Percentiles rank a stretch among this genome's conserved stretches.
Conservation (phyloP, 805 yeast species). For the Pichia thaimueangensis region DNA sequence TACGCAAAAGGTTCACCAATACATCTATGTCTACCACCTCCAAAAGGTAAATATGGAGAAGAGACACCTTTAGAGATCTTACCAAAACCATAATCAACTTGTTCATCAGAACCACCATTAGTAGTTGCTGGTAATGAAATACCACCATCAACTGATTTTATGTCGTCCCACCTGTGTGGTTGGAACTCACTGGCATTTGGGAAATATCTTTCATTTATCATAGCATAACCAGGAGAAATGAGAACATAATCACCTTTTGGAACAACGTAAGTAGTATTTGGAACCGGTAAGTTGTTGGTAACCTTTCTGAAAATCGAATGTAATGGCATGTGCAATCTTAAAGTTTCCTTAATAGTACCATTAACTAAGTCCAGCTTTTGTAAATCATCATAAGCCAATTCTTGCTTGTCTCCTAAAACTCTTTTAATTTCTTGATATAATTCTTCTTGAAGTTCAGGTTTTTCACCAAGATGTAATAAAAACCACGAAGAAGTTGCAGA, state of each 20-base stretch:
- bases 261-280: conserved; percentile 70
- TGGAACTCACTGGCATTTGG: conserved; percentile 66
- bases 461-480: conserved; percentile 81
- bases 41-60: conserved; percentile 95
- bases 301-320: conserved; percentile 96
- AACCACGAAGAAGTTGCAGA: conserved; percentile 96
- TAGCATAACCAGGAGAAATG: conserved; percentile 91
- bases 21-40: conserved; percentile 99
- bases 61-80: conserved; percentile 92
- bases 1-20: conserved; percentile 98
- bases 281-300: conserved; percentile 67
- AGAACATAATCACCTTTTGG: conserved; percentile 87
- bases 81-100: conserved; percentile 94
- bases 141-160: conserved; percentile 25
- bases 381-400: conserved; percentile 73
- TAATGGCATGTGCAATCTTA: conserved; percentile 93
- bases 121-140: conserved; percentile 31
- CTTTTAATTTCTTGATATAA: conserved; percentile 66
- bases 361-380: conserved; percentile 77
- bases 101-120: conserved; percentile 16
- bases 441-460: conserved; percentile 79
- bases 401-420: conserved; percentile 50
- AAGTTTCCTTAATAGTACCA: conserved; percentile 83
- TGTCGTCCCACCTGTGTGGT: conserved; percentile 80
- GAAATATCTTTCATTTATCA: conserved; percentile 70